Evolutionary conservation across 768 basidiomycete species (phyloP).

Genomic region (Leccinum boreale): DNA sequence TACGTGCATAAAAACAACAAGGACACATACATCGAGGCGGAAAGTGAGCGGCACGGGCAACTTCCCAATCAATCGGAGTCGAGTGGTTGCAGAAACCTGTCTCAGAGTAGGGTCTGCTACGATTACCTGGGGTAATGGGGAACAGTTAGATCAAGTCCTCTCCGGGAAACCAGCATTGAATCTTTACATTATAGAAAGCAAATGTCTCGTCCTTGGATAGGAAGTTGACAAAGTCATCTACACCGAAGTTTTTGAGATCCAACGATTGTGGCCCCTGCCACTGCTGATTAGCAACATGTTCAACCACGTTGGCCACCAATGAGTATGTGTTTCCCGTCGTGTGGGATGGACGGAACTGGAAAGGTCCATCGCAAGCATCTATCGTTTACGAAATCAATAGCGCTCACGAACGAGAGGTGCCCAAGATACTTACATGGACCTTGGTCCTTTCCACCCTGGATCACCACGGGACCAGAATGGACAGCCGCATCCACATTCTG

Average conservation of each 20-base stretch:
- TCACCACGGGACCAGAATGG: neutral
- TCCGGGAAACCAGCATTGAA: neutral
- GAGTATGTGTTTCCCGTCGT: slow-evolving; percentile 1
- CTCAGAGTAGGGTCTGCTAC: slow-evolving; percentile 10
- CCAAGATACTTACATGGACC: neutral
- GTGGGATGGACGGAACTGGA: slow-evolving; percentile 10
- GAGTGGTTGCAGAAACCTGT: slow-evolving; percentile 5
- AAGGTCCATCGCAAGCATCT: neutral
- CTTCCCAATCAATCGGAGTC: slow-evolving; percentile 5
- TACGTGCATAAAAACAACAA: neutral
- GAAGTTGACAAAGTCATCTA: slow-evolving; percentile 1
- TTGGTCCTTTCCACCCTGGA: neutral
- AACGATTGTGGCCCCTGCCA: neutral
- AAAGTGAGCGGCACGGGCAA: neutral
- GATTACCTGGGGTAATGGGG: neutral
- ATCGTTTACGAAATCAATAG: neutral
- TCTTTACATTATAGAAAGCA: slow-evolving; percentile 7
- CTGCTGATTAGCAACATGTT: neutral
- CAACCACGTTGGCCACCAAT: slow-evolving; percentile 8
- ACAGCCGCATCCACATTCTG: neutral
- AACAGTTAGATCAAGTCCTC: neutral
- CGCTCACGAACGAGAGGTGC: neutral
- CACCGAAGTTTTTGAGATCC: neutral
- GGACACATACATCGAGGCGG: neutral
- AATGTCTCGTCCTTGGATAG: neutral